phyloP scores from a whole-genome alignment of 75 land plant genomes.

The Azolla pinnata region DNA sequence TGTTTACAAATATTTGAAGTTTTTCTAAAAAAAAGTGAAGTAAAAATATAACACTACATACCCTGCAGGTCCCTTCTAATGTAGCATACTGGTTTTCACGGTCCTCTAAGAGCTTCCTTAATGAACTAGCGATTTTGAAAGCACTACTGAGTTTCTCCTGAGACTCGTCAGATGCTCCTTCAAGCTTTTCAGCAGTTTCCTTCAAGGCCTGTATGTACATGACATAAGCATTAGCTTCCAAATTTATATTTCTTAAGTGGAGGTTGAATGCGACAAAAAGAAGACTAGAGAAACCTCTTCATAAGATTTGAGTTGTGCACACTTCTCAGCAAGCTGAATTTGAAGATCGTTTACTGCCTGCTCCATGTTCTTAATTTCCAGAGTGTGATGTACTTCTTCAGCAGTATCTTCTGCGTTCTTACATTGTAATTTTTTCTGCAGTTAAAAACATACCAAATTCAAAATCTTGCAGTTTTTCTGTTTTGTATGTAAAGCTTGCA shows the following conservation, averaged over 20 bases:
- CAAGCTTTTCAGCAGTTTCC: conserved; percentile 36
- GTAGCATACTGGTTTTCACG: conserved; percentile 29
- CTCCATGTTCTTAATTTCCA: conserved; percentile 34
- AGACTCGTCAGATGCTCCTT: conserved; percentile 38
- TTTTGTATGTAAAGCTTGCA: background rate
- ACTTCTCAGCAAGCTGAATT: conserved; percentile 22
- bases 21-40: background rate
- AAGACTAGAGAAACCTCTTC: conserved; percentile 31
- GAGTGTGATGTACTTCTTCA: conserved; percentile 27
- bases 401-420: conserved; percentile 34
- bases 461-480: background rate
- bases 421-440: conserved; percentile 30
- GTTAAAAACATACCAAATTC: too few relatives aligned
- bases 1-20: too few relatives aligned
- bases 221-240: too few relatives aligned
- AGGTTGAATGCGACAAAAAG: too few relatives aligned
- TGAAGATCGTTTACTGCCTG: conserved; percentile 25
- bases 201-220: conserved; percentile 28
- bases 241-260: too few relatives aligned
- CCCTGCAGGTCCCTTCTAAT: conserved; percentile 33
- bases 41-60: conserved; percentile 6
- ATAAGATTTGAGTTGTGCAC: conserved; percentile 27
- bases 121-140: conserved; percentile 35
- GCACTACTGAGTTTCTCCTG: conserved; percentile 33
- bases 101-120: conserved; percentile 29